Percentiles rank a stretch among this genome's conserved stretches.
These are phyloP conservation scores for Russula sp. DNA, from an alignment of 768 basidiomycete species.

Conservation along the genomic window DNA sequence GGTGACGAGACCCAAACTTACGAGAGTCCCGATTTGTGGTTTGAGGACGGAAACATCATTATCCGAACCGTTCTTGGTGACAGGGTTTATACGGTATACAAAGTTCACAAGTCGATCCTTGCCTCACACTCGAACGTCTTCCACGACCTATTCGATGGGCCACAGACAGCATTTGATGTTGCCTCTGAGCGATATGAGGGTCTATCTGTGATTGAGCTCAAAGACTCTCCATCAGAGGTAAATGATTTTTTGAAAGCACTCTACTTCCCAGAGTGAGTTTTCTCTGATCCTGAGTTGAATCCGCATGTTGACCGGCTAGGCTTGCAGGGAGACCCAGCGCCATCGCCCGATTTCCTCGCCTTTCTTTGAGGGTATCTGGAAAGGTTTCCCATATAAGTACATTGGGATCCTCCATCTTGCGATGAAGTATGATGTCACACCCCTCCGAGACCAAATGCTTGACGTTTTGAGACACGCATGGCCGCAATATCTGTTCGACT, in stretches of 20 bases:
- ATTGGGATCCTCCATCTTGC: constrained; percentile 18
- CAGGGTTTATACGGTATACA: constrained; percentile 10
- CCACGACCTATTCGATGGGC: constrained; percentile 15
- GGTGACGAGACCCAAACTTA: constrained; percentile 9
- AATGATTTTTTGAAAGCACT: constrained; percentile 18
- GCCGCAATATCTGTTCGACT: constrained; percentile 21
- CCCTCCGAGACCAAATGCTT: constrained; percentile 14
- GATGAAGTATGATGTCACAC: constrained; percentile 14
- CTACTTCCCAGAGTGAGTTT: constrained; percentile 20
- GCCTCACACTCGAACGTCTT: constrained; percentile 17
- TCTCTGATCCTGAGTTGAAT: neutral
- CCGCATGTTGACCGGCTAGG: neutral
- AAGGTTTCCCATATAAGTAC: constrained; percentile 19
- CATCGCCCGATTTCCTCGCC: constrained; percentile 20
- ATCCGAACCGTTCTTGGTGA: constrained; percentile 10
- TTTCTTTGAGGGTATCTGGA: constrained; percentile 19
- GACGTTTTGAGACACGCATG: constrained; percentile 14
- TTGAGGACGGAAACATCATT: constrained; percentile 23
- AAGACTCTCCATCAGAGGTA: constrained; percentile 17
- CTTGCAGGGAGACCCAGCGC: constrained; percentile 15
- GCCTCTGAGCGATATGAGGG: constrained; percentile 21
- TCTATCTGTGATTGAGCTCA: constrained; percentile 19
- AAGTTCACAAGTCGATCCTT: constrained; percentile 23
- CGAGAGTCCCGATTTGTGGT: constrained; percentile 21
- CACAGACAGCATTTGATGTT: constrained; percentile 10